Percentiles rank a stretch among this genome's conserved stretches.
Conservation (phyloP, 495 filamentous ascomycete species). For the Aspergillus avenaceus region DNA sequence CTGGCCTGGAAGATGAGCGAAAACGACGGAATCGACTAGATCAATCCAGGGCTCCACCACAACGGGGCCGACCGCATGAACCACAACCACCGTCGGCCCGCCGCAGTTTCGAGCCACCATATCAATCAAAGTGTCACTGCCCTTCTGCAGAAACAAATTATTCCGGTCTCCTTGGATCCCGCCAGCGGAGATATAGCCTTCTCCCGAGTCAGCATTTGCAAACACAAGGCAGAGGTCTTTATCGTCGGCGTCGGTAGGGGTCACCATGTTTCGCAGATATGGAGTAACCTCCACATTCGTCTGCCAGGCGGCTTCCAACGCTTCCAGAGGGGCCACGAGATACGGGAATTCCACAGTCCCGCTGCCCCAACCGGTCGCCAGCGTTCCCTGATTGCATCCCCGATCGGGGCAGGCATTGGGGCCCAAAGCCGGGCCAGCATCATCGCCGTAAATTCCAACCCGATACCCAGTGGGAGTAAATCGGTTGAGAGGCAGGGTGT, state of each 20-base stretch:
- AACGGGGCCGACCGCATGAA: slow-evolving; percentile 91
- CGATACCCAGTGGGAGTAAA: slow-evolving; percentile 47
- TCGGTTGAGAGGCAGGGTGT: slow-evolving; percentile 59
- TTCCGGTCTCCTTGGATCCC: slow-evolving; percentile 78
- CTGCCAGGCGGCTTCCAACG: slow-evolving; percentile 59
- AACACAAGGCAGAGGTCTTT: slow-evolving; percentile 67
- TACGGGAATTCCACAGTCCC: slow-evolving; percentile 87
- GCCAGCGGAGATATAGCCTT: slow-evolving; percentile 59
- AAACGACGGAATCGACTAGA: slow-evolving; percentile 73
- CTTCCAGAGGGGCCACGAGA: slow-evolving; percentile 65
- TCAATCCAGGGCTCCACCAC: slow-evolving; percentile 83
- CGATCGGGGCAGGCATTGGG: slow-evolving; percentile 75
- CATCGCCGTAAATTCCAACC: slow-evolving; percentile 82
- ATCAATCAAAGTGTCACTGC: slow-evolving; percentile 68
- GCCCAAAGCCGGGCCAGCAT: slow-evolving; percentile 64
- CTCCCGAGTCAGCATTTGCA: slow-evolving; percentile 57
- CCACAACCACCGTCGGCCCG: slow-evolving; percentile 72
- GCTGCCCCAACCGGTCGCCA: slow-evolving; percentile 86
- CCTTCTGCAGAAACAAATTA: slow-evolving; percentile 72
- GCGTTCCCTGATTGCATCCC: slow-evolving; percentile 76
- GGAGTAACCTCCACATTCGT: slow-evolving; percentile 54
- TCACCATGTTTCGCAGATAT: slow-evolving; percentile 56
- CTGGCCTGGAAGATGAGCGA: slow-evolving; percentile 86
- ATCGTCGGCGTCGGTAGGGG: slow-evolving; percentile 30
- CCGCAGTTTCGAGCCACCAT: slow-evolving; percentile 69